These are phyloP conservation scores for Pyrenochaeta sp. DNA, from an alignment of 2,329 filamentous ascomycete genomes.

Conservation along the genomic window DNA sequence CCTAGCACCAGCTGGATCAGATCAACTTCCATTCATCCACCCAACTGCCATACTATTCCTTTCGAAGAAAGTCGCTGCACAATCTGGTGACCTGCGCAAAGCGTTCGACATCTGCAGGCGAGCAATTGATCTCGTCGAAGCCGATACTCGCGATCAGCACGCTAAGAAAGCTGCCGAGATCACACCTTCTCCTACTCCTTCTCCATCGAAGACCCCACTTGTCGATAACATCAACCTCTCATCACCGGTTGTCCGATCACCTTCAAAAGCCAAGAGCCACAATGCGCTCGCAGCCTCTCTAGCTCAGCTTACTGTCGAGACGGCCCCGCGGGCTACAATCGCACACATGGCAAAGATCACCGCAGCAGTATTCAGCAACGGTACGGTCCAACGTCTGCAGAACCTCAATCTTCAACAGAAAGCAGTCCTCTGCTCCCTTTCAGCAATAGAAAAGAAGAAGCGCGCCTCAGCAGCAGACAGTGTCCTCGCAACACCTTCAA, in stretches of 20 bases:
- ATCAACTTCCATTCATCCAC: slow-evolving; percentile 86
- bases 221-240: slow-evolving; percentile 83
- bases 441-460: slow-evolving; percentile 83
- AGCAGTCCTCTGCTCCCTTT: slow-evolving; percentile 86
- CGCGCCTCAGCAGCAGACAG: slow-evolving; percentile 52
- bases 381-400: slow-evolving; percentile 82
- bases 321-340: slow-evolving; percentile 87
- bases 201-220: slow-evolving; percentile 78
- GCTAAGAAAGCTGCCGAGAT: slow-evolving; percentile 65
- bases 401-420: slow-evolving; percentile 96
- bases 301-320: slow-evolving; percentile 73
- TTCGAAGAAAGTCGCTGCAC: slow-evolving; percentile 91
- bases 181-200: slow-evolving; percentile 58
- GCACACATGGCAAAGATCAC: slow-evolving; percentile 92
- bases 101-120: slow-evolving; percentile 93
- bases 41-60: slow-evolving; percentile 93
- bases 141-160: slow-evolving; percentile 79
- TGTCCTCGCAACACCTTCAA: slow-evolving; percentile 53
- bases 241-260: slow-evolving; percentile 54
- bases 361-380: slow-evolving; percentile 87
- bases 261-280: slow-evolving; percentile 48
- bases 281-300: slow-evolving; percentile 56
- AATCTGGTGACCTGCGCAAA: slow-evolving; percentile 93
- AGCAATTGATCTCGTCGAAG: slow-evolving; percentile 87
- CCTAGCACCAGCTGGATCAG: slow-evolving; percentile 67